phyloP scores from a whole-genome alignment of 306 rosid species.

The Benincasa hispida region DNA sequence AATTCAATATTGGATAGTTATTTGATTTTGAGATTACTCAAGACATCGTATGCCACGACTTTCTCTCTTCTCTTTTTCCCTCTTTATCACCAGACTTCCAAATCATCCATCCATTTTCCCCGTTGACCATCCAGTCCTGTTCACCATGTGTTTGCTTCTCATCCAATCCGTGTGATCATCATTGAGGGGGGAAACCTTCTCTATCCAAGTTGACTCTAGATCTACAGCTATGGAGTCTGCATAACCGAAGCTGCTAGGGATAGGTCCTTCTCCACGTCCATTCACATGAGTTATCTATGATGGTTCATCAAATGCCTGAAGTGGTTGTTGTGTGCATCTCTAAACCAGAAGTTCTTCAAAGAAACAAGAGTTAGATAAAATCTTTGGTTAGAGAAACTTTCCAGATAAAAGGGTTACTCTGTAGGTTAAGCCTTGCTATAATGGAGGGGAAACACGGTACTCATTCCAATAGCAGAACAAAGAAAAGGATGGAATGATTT shows the following conservation, averaged over 20 bases:
- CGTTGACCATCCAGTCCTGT: neutral
- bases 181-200: neutral
- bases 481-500: neutral
- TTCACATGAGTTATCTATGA: neutral
- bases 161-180: neutral
- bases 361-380: neutral
- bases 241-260: neutral
- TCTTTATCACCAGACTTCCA: neutral
- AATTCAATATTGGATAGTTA: neutral
- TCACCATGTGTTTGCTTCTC: neutral
- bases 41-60: neutral
- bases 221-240: neutral
- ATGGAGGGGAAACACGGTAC: neutral
- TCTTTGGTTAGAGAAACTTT: neutral
- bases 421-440: neutral
- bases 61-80: neutral
- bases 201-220: neutral
- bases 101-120: neutral
- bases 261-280: neutral
- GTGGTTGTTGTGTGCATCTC: neutral
- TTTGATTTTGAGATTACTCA: neutral
- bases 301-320: neutral
- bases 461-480: neutral
- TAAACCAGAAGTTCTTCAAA: neutral
- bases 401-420: neutral